Evolutionary conservation across 768 basidiomycete genomes (phyloP), one percentile per base, ranked within the genome.

Genomic region (Leucocoprinus birnbaumii): DNA sequence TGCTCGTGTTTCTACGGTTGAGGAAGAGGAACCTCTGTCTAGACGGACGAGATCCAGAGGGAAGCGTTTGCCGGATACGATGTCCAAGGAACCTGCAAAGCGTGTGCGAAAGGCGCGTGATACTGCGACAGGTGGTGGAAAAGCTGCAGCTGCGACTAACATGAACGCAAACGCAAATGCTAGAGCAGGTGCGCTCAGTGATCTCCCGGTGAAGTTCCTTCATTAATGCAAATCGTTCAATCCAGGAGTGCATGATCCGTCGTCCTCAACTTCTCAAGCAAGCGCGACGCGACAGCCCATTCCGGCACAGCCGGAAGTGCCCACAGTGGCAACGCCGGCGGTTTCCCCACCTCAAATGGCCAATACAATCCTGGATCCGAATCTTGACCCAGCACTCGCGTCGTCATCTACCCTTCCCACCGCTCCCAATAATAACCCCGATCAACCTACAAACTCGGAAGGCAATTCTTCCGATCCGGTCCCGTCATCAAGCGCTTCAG

Each of bases 281-380:
- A n/a, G n/a, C n/a, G n/a, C n/a, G n/a, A n/a, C n/a, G n/a, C n/a
- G n/a, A n/a, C n/a, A n/a, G n/a, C n/a, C n/a, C n/a, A n/a, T n/a
- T n/a, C n/a, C n/a, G n/a, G n/a, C n/a, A n/a, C n/a, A n/a, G n/a
- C n/a, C n/a, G n/a, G 53, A 19, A 59, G 55, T 3, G 26, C 34
- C 6, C n/a, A n/a, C 25, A 44, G 45, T 61, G 55, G 48, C 49
- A 48, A 3, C 62, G 16, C 21, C 49, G 21, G 47, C 31, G 27
- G 25, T 51, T 18, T 45, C 56, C 19, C 45, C 59, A 41, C 31
- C 55, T 22, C 38, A 38, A 14, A 11, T n/a, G 16, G 19, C 49
- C 19, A 55, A 54, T 11, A 40, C 63, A 16, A 59, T 51, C 34
- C 49, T 58, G 11, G 67, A 67, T 51, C 59, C 68, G 25, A 68